Percentiles rank a stretch among this genome's conserved stretches.
phyloP scores from a whole-genome alignment of 140 eudicot genomes.

The Cichorium intybus region DNA sequence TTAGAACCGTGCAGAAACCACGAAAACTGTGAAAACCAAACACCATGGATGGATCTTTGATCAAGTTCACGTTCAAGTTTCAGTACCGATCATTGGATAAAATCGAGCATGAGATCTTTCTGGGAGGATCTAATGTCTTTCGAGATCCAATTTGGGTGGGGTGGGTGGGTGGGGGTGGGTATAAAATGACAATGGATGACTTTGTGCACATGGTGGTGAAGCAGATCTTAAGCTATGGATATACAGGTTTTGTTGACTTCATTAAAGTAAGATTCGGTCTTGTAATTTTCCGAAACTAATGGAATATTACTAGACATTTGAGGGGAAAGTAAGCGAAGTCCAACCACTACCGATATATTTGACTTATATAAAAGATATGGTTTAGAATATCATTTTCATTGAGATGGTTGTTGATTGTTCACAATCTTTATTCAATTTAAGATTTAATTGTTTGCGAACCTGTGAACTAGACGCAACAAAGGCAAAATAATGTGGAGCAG shows the following conservation, averaged over 20 bases:
- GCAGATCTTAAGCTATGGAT: slow-evolving; percentile 32
- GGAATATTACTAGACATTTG: not conserved
- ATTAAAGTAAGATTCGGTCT: slow-evolving; percentile 19
- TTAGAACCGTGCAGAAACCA: slow-evolving; percentile 34
- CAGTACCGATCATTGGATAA: not conserved
- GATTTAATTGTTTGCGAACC: no score
- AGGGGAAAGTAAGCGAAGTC: slow-evolving; percentile 3
- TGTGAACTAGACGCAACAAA: no score
- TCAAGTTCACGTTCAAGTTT: slow-evolving; percentile 16
- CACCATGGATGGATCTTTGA: slow-evolving; percentile 23
- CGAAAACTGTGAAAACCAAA: slow-evolving; percentile 35
- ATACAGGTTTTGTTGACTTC: slow-evolving; percentile 32
- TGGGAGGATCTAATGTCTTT: not conserved
- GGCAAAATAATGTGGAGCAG: no score
- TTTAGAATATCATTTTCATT: not conserved
- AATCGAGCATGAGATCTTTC: not conserved
- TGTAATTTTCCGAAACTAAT: not conserved
- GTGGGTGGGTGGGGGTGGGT: not conserved
- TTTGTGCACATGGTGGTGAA: slow-evolving; percentile 40
- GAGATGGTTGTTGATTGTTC: not conserved
- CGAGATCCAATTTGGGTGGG: not conserved
- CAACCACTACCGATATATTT: slow-evolving; percentile 13
- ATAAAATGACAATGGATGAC: slow-evolving; percentile 7
- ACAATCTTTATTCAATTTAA: no score
- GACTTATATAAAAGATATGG: not conserved